Base-by-base conservation (phyloP, 345 rosid genomes). In the Eucalyptus victrix region DNA sequence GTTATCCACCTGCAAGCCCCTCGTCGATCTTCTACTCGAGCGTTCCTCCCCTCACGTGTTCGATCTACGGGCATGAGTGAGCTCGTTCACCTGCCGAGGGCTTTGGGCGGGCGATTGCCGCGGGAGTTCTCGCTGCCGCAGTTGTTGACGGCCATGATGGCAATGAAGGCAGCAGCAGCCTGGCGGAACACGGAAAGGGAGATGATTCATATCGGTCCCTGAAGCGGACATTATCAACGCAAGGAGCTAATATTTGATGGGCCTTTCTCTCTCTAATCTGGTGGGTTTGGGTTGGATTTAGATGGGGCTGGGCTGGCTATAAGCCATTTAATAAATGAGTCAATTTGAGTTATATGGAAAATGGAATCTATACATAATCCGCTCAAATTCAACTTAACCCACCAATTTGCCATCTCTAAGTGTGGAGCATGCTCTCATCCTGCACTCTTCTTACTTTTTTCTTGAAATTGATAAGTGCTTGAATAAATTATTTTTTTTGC, bases 131-230 rank as follows among this genome's bases (percentile, higher is more conserved):
- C 45, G 58, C 90, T 51, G 90, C 95, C 69, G 91, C 96, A 96
- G 88, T 96, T 93, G 91, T 96, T 95, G 91, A 95, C 90, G n/a
- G 91, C 88, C 96, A 96, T 95, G 87, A 96, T 94, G 89, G 90
- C 92, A 9, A 94, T 76, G 90, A 96, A 96, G 86, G 94, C 92
- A 13, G 92, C 90, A 88, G 91, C 90, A 90, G 94, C 91, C 76
- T 95, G 96, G 92, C 93, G 90, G 91, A 96, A 91, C 62, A 95
- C 94, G 91, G 96, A 95, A 89, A 95, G 90, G 80, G 96, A 95
- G 88, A 95, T 90, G 65, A 97, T 87, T 65, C 18, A n/a, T 65
- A n/a, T 65, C 6, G 76, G 40, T n/a, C 40, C 37, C 40, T 4
- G 6, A 65, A 65, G 76, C 1, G 9, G 23, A 65, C 76, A 65